Base-by-base conservation (phyloP, 139 green algal genomes). In the Closterium sp. region DNA sequence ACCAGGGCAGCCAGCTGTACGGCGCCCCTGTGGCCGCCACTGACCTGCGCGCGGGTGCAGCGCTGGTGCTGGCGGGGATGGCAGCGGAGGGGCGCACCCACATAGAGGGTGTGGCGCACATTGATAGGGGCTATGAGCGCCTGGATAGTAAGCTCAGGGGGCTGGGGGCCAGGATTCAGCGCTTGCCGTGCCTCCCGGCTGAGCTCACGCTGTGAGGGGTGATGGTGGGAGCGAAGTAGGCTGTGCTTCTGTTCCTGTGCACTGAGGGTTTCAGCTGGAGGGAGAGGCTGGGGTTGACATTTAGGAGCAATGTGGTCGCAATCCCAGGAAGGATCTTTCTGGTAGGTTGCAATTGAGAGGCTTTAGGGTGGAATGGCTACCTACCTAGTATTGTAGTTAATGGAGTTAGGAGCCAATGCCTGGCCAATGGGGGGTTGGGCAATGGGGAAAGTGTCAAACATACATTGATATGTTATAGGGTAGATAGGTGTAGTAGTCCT, bases 51-150 rank as follows among this genome's bases (percentile, higher is more conserved):
- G 93, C 90, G 1, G 94, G 93, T 5, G 94, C 94, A 30, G 94
- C 94, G n/a, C 88, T 96, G 32, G 88, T 96, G 10, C n/a, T 96
- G 33, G 95, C 95, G n/a, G 94, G 92, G 9, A 84, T 96, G 92
- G 93, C 93, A n/a, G 95, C 95, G n/a, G 91, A 94, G 88, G 94
- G 95, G 7, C 64, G 85, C 16, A 96, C 94, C 2, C 91, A 94
- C 66, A 94, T 94, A 90, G 88, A 94, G 32, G 92, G 89, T 12
- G 35, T 95, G 12, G 28, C 34, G 8, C 95, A 96, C 90, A 89
- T 96, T 28, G 95, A 96, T 33, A 87, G 95, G 4, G 95, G 95
- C 1, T 96, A 96, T 88, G 94, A 95, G 89, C 34, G 87, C 25
- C 32, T 96, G 8, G 95, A 96, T 21, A 33, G 87, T 34, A 96